Evolutionary conservation across 768 basidiomycete species (phyloP).

Genomic region (Tylopilus subfusipes): DNA sequence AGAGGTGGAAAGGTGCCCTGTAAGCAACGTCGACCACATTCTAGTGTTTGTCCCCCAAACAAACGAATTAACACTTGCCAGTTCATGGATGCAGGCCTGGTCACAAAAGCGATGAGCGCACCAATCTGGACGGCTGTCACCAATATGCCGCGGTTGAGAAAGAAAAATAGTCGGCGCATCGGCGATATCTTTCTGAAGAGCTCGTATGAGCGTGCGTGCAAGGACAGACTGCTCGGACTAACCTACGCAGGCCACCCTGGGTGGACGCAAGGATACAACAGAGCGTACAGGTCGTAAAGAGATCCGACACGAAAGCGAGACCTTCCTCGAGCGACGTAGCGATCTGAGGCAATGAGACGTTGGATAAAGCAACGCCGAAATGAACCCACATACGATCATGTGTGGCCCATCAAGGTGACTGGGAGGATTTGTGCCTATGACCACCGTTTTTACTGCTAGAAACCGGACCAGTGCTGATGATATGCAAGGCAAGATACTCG

Average conservation of each 20-base stretch:
- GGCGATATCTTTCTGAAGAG: neutral
- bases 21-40: neutral
- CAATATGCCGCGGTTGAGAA: slow-evolving; percentile 2
- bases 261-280: neutral
- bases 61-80: neutral
- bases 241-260: neutral
- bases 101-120: neutral
- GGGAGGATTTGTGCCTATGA: neutral
- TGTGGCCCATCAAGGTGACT: neutral
- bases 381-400: neutral
- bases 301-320: neutral
- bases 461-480: neutral
- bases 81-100: neutral
- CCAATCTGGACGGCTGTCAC: slow-evolving; percentile 4
- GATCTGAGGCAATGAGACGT: neutral
- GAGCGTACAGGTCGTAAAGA: slow-evolving; percentile 1
- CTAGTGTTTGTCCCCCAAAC: neutral
- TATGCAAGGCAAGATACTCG: neutral
- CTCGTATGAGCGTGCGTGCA: neutral
- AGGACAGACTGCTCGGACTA: neutral
- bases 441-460: neutral
- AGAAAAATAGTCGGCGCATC: neutral
- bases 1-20: neutral
- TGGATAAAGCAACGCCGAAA: no score
- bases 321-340: neutral